Evolutionary conservation across 2,329 filamentous ascomycete species (phyloP).

Genomic region (Pseudofabraea citricarpa): DNA sequence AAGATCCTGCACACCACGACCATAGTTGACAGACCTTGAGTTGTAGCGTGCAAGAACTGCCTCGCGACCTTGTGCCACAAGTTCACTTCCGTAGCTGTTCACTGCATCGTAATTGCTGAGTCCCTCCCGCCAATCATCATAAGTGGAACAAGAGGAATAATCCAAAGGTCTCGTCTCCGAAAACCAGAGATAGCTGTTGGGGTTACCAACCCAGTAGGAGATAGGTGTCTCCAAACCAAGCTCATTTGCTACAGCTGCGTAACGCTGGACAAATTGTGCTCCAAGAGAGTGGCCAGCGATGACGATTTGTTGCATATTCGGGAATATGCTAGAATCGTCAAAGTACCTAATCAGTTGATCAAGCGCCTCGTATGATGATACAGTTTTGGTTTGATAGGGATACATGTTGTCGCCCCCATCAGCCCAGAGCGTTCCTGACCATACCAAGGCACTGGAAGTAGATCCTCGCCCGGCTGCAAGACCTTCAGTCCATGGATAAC

Average conservation of each 20-base stretch:
- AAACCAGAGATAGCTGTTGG: conserved; percentile 30
- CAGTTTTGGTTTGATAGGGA: not conserved
- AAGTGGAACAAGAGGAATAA: conserved; percentile 23
- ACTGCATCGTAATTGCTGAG: conserved; percentile 24
- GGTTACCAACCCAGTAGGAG: conserved; percentile 30
- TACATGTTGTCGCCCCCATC: not conserved
- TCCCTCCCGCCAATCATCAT: conserved; percentile 30
- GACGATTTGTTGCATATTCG: conserved; percentile 26
- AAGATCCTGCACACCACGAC: conserved; percentile 27
- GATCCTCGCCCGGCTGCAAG: not conserved
- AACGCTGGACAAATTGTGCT: conserved; percentile 30
- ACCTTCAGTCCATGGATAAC: conserved; percentile 26
- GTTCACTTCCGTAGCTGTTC: conserved; percentile 7
- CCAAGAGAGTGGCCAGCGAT: conserved; percentile 31
- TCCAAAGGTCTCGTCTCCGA: conserved; percentile 24
- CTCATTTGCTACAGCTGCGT: conserved; percentile 25
- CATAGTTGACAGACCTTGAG: conserved; percentile 28
- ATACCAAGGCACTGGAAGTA: not conserved
- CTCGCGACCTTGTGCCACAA: conserved; percentile 14
- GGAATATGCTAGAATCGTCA: not conserved
- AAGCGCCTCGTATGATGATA: not conserved
- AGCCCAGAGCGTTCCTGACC: not conserved
- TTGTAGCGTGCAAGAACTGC: conserved; percentile 29
- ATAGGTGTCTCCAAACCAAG: conserved; percentile 19
- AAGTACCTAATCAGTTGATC: not conserved